phyloP scores from a whole-genome alignment of 306 rosid species.

The Cucurbita argyrosperma region DNA sequence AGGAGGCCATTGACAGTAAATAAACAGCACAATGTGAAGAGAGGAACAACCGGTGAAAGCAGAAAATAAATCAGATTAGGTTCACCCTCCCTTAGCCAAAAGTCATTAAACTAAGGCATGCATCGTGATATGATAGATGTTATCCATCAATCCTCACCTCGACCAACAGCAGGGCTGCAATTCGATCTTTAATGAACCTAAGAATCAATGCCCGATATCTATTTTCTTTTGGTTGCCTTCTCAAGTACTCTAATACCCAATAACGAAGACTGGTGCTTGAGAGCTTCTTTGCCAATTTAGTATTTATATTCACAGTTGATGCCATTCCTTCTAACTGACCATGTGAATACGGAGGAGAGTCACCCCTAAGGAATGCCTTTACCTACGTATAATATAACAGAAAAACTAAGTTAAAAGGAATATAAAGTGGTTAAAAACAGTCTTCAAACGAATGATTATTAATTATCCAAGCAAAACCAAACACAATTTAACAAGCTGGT shows the following conservation, averaged over 20 bases:
- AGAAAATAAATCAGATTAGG: not conserved
- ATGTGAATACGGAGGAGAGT: slow-evolving; percentile 58
- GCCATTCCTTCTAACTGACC: slow-evolving; percentile 80
- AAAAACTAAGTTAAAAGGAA: not conserved
- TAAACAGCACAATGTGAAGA: not conserved
- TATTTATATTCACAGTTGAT: slow-evolving; percentile 39
- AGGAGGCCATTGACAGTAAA: not conserved
- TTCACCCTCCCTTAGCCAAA: not conserved
- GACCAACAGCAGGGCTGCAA: slow-evolving; percentile 59
- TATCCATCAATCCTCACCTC: slow-evolving; percentile 45
- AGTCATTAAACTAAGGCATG: not conserved
- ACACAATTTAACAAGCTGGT: not conserved
- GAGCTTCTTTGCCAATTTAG: slow-evolving; percentile 59
- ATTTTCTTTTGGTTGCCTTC: slow-evolving; percentile 67
- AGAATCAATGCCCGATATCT: slow-evolving; percentile 63
- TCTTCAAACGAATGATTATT: not conserved
- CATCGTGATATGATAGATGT: not conserved
- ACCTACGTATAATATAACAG: slow-evolving; percentile 24
- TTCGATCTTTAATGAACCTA: slow-evolving; percentile 70
- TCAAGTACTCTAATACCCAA: slow-evolving; percentile 78
- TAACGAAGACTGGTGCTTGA: slow-evolving; percentile 58
- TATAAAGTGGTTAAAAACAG: not conserved
- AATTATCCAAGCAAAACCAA: not conserved
- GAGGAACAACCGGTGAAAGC: not conserved
- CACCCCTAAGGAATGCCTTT: slow-evolving; percentile 70